Evolutionary conservation across 495 filamentous ascomycete genomes (phyloP).

Genomic region (Aspergillus homomorphus): DNA sequence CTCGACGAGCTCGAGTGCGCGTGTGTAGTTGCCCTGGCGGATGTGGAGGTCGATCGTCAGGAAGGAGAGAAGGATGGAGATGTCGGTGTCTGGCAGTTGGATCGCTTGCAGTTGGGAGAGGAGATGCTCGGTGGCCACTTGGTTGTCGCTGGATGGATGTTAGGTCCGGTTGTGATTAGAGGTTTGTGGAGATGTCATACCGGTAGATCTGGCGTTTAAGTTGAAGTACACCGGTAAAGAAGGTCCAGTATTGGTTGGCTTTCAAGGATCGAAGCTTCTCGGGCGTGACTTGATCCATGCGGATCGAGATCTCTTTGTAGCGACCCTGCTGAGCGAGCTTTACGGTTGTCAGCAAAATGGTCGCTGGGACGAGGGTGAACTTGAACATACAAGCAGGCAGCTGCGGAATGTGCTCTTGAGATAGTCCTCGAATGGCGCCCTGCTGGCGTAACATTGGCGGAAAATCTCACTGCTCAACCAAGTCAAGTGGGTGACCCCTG

Average conservation of each 20-base stretch:
- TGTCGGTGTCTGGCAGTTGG: slow-evolving; percentile 60
- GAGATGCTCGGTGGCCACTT: slow-evolving; percentile 63
- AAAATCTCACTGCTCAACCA: slow-evolving; percentile 71
- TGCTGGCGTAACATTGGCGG: slow-evolving; percentile 63
- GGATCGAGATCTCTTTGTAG: slow-evolving; percentile 66
- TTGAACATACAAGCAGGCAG: slow-evolving; percentile 51
- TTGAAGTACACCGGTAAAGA: slow-evolving; percentile 69
- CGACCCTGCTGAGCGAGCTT: slow-evolving; percentile 62
- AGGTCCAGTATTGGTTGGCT: slow-evolving; percentile 74
- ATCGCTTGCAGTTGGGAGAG: slow-evolving; percentile 59
- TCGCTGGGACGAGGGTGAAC: neutral
- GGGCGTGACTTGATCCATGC: slow-evolving; percentile 62
- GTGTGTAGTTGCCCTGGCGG: slow-evolving; percentile 57
- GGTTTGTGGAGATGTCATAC: slow-evolving; percentile 29
- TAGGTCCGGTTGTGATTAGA: slow-evolving; percentile 13
- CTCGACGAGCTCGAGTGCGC: slow-evolving; percentile 68
- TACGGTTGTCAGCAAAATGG: slow-evolving; percentile 16
- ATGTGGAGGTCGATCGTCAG: slow-evolving; percentile 69
- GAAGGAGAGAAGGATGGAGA: slow-evolving; percentile 65
- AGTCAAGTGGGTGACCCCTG: slow-evolving; percentile 60
- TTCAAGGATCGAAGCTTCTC: slow-evolving; percentile 72
- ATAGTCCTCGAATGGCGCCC: slow-evolving; percentile 71
- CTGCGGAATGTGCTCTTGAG: slow-evolving; percentile 62
- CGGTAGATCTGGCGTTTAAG: slow-evolving; percentile 65
- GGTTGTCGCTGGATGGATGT: slow-evolving; percentile 52